Percentiles rank a stretch among this genome's conserved stretches.
Conservation (phyloP, 1,139 yeast species). For the Arxiozyma telluris region DNA sequence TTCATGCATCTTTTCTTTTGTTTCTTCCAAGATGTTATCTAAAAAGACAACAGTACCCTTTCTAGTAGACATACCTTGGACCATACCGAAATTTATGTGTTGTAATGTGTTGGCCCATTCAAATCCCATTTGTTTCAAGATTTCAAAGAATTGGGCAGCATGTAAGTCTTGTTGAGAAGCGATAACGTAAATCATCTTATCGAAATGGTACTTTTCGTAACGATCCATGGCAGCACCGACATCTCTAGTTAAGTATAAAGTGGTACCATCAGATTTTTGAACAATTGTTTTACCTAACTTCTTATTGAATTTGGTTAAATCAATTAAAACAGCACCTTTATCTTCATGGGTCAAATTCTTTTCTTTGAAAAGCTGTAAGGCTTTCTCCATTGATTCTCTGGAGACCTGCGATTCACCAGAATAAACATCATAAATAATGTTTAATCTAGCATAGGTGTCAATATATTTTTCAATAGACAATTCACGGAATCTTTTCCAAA, state of each 20-base stretch:
- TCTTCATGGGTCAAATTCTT: conserved; percentile 75
- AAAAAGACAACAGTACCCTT: conserved; percentile 97
- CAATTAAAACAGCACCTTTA: conserved; percentile 85
- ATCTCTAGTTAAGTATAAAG: conserved; percentile 90
- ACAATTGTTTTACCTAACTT: conserved; percentile 91
- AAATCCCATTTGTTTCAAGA: conserved; percentile 83
- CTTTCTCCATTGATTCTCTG: conserved; percentile 60
- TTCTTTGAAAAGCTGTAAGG: conserved; percentile 52
- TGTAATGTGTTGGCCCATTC: conserved; percentile 75
- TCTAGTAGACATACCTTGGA: conserved; percentile 97
- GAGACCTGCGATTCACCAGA: conserved; percentile 96
- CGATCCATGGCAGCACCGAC: conserved; percentile 96
- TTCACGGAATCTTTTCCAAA: conserved; percentile 88
- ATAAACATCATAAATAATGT: conserved; percentile 77
- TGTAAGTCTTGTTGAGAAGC: conserved; percentile 96
- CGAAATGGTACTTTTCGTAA: conserved; percentile 74
- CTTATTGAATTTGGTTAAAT: conserved; percentile 77
- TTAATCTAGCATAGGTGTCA: conserved; percentile 83
- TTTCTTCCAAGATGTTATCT: conserved; percentile 88
- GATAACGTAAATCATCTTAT: conserved; percentile 91
- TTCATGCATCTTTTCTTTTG: conserved; percentile 92
- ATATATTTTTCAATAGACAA: conserved; percentile 79
- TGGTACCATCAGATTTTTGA: conserved; percentile 93
- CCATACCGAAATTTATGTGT: conserved; percentile 96
- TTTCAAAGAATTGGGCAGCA: conserved; percentile 88